phyloP scores from a whole-genome alignment of 371 early-diverging fungal genomes.

The Mortierella polycephala region DNA sequence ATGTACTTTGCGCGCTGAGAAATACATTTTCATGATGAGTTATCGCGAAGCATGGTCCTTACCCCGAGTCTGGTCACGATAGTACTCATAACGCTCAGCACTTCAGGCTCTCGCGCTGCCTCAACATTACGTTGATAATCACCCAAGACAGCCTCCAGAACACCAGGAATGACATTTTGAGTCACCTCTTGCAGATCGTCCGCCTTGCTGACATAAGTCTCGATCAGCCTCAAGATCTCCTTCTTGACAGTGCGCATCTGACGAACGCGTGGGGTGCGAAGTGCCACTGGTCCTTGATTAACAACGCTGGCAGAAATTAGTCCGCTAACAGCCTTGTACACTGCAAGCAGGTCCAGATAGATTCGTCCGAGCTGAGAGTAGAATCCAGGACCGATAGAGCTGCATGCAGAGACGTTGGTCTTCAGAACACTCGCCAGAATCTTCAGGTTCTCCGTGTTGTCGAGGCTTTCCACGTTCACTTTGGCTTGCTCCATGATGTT shows the following conservation, averaged over 20 bases:
- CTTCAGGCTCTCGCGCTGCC: constrained; percentile 93
- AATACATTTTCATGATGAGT: too few species aligned
- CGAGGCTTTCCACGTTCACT: constrained; percentile 75
- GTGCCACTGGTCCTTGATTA: constrained; percentile 83
- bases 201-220: constrained; percentile 86
- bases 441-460: constrained; percentile 86
- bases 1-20: too few species aligned
- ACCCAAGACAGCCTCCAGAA: constrained; percentile 90
- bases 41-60: constrained; percentile 20
- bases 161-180: constrained; percentile 86
- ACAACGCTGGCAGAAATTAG: constrained; percentile 85
- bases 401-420: constrained; percentile 93
- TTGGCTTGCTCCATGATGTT: constrained; percentile 79
- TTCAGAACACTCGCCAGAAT: constrained; percentile 92
- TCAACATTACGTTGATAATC: constrained; percentile 90
- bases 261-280: constrained; percentile 92
- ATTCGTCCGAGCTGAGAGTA: constrained; percentile 86
- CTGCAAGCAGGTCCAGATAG: constrained; percentile 88
- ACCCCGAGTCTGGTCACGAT: constrained; percentile 84
- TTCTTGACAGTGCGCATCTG: constrained; percentile 95
- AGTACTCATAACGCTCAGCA: constrained; percentile 89
- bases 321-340: constrained; percentile 89
- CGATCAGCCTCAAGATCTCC: constrained; percentile 90
- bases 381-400: constrained; percentile 89
- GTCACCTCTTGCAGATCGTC: constrained; percentile 82